Evolutionary conservation across 2,329 filamentous ascomycete species (phyloP), one percentile per base, ranked within the genome.

Genomic region (Coccinonectria pachysandricola): DNA sequence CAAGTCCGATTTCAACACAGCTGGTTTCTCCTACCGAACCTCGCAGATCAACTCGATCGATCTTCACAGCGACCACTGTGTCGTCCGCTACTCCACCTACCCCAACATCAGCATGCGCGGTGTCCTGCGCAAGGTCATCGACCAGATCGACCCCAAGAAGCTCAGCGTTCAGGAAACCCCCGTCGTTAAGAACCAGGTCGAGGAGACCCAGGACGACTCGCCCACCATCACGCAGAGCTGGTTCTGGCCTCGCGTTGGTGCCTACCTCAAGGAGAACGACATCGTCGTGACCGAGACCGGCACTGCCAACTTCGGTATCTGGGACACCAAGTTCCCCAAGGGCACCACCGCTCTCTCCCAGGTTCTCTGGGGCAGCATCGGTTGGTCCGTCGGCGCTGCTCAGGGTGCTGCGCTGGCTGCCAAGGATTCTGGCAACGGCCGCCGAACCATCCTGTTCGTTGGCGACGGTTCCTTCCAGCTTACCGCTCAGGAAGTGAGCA

Each of bases 391-490:
- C 11, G 68, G 68, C 31, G 69, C 70, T 12, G 62, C 60, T 17
- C 68, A 73, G 43, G 69, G 69, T 17, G 85, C 83, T 11, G 81
- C 80, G 1, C 63, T 91, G 8, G 86, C 82, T 1, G 72, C 75
- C 0, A 76, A 75, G 42, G 84, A 91, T 46, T 56, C 59, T 19
- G 62, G 60, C 4, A 53, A 54, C 17, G 62, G 71, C 26, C 59
- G 73, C 14, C 65, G 86, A 33, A 85, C 80, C 0, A 77, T 95
- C 23, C 64, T 93, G 19, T 87, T 92, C 47, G 83, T 86, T n/a
- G 86, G 86, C 13, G 86, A 94, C 45, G 86, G 86, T 15, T 84
- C 77, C 31, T 77, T 92, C 54, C 84, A 94, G 52, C 65, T 93
- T 31, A 92, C 84, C 0, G 78, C 72, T 0, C 85, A 93, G 51